Evolutionary conservation across 768 basidiomycete species (phyloP).

Genomic region (Termitomyces sp.): DNA sequence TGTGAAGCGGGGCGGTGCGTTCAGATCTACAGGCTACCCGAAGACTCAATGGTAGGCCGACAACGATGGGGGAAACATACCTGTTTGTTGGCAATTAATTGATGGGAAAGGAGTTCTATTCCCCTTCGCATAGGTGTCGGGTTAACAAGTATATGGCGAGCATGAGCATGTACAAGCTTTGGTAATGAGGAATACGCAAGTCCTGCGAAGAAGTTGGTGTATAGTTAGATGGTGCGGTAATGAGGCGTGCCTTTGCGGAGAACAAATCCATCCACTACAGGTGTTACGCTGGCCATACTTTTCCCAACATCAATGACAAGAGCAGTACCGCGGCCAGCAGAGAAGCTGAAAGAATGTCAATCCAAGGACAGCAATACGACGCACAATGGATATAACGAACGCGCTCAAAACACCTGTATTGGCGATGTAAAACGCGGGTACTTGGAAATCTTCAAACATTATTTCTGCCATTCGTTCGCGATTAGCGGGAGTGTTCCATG

Average conservation of each 20-base stretch:
- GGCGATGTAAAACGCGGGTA: conserved; percentile 94
- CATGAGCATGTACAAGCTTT: conserved; percentile 74
- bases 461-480: conserved; percentile 94
- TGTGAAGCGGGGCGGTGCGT: conserved; percentile 55
- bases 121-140: conserved; percentile 44
- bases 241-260: conserved; percentile 73
- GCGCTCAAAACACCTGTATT: conserved; percentile 93
- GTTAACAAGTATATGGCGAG: conserved; percentile 58
- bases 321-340: conserved; percentile 96
- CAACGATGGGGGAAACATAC: conserved; percentile 29
- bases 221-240: background rate
- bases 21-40: conserved; percentile 67
- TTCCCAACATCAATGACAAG: conserved; percentile 93
- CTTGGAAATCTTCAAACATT: conserved; percentile 94
- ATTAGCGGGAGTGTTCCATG: conserved; percentile 94
- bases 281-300: conserved; percentile 84
- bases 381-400: conserved; percentile 37
- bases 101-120: conserved; percentile 77
- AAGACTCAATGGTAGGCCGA: background rate
- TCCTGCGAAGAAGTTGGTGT: conserved; percentile 37
- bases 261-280: conserved; percentile 96
- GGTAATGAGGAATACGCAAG: conserved; percentile 72
- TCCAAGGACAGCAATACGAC: background rate
- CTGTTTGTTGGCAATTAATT: conserved; percentile 79
- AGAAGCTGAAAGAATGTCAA: conserved; percentile 54